These are phyloP conservation scores for Metschnikowia dekortorum DNA, from an alignment of 805 yeast species.

Conservation along the genomic window DNA sequence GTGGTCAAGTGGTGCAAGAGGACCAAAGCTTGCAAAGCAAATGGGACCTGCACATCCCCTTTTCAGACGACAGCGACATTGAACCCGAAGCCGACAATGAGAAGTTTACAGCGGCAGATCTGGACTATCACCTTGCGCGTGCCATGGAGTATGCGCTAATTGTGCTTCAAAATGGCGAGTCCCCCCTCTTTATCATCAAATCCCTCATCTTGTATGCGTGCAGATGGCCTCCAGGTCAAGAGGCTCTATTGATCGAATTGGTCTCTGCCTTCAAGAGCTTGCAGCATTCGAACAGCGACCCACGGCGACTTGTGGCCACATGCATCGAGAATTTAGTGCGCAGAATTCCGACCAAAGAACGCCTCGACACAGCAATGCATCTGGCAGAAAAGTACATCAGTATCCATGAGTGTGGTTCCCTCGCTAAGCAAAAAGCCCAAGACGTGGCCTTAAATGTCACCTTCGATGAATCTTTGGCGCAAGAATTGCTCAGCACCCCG, in stretches of 20 bases:
- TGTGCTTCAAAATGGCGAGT: slow-evolving; percentile 26
- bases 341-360: not conserved
- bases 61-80: slow-evolving; percentile 25
- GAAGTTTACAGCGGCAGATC: slow-evolving; percentile 2
- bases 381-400: not conserved
- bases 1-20: too few species aligned
- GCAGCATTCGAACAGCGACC: slow-evolving; percentile 16
- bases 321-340: slow-evolving; percentile 22
- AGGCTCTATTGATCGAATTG: slow-evolving; percentile 12
- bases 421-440: not conserved
- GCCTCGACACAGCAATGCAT: not conserved
- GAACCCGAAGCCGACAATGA: slow-evolving; percentile 13
- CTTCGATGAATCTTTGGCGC: slow-evolving; percentile 10
- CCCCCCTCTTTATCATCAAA: slow-evolving; percentile 23
- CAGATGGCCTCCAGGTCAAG: slow-evolving; percentile 6
- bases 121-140: not conserved
- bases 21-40: not conserved
- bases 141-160: slow-evolving; percentile 3
- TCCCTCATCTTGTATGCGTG: slow-evolving; percentile 22
- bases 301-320: slow-evolving; percentile 15
- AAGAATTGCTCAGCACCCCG: slow-evolving; percentile 4
- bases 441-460: slow-evolving; percentile 3
- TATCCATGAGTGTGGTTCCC: too few species aligned
- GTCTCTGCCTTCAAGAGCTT: slow-evolving; percentile 20
- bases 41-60: slow-evolving; percentile 26